These are phyloP conservation scores for Rubia peregrina DNA, from an alignment of 305 asterid species.

Conservation along the genomic window DNA sequence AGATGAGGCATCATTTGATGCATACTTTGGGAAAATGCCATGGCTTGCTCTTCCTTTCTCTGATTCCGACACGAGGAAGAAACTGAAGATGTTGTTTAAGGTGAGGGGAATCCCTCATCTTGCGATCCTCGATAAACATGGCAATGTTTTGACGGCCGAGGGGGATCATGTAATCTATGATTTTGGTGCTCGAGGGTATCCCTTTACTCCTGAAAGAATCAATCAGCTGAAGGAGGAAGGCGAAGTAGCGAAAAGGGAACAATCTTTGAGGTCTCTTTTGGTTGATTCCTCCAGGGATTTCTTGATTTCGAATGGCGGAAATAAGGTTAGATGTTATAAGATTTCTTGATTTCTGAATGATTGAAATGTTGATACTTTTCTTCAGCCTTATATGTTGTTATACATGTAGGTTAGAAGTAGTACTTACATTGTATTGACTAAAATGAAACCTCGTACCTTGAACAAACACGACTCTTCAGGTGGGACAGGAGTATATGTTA, in stretches of 20 bases:
- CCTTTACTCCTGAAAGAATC: conserved; percentile 24
- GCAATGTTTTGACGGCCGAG: conserved; percentile 18
- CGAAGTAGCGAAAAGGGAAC: conserved; percentile 17
- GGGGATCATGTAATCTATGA: conserved; percentile 17
- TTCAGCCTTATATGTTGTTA: background rate
- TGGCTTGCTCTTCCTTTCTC: conserved; percentile 32
- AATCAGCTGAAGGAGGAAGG: conserved; percentile 18
- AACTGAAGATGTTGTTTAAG: conserved; percentile 20
- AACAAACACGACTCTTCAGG: no score
- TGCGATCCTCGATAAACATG: conserved; percentile 21
- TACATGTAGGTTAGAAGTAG: background rate
- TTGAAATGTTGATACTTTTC: background rate
- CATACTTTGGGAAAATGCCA: conserved; percentile 24
- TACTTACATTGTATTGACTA: background rate
- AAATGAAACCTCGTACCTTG: background rate
- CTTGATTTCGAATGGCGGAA: conserved; percentile 20
- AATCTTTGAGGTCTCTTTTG: conserved; percentile 27
- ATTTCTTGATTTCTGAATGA: background rate
- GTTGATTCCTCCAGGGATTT: conserved; percentile 20
- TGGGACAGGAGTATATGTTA: no score
- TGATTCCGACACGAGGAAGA: conserved; percentile 20
- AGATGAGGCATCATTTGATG: conserved; percentile 24
- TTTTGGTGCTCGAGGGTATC: conserved; percentile 25
- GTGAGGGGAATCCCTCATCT: conserved; percentile 28
- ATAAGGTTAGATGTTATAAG: conserved; percentile 11